These are phyloP conservation scores for Zygnema cylindricum DNA, from an alignment of 139 green algal genomes.

Conservation along the genomic window DNA sequence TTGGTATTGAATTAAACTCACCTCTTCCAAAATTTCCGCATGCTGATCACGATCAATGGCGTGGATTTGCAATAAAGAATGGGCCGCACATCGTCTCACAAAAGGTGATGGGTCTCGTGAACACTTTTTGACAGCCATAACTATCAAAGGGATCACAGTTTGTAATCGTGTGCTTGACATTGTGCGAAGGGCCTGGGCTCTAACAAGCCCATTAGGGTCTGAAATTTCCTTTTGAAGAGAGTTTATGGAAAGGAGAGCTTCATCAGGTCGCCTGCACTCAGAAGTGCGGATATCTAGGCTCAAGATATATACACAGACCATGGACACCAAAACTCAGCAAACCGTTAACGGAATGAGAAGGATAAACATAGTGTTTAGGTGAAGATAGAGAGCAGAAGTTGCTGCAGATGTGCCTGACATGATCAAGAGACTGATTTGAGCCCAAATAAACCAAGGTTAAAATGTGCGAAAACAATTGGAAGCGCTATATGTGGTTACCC, in stretches of 20 bases:
- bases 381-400: no score
- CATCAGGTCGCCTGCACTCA: slow-evolving; percentile 56
- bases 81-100: slow-evolving; percentile 56
- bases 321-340: no score
- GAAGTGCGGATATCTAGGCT: no score
- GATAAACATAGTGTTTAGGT: no score
- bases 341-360: no score
- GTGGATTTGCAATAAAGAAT: slow-evolving; percentile 31
- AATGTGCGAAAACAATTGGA: no score
- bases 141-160: slow-evolving; percentile 54
- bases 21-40: neutral
- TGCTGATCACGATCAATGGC: slow-evolving; percentile 5
- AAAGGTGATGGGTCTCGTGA: slow-evolving; percentile 57
- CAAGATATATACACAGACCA: no score
- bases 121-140: slow-evolving; percentile 52
- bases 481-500: no score
- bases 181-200: slow-evolving; percentile 63
- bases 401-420: no score
- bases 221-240: slow-evolving; percentile 66
- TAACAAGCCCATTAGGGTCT: slow-evolving; percentile 56
- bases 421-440: no score
- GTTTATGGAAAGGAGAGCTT: slow-evolving; percentile 68
- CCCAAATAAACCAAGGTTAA: no score
- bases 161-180: slow-evolving; percentile 64
- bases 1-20: neutral